Evolutionary conservation across 306 rosid genomes (phyloP).

Genomic region (Lagenaria siceraria): DNA sequence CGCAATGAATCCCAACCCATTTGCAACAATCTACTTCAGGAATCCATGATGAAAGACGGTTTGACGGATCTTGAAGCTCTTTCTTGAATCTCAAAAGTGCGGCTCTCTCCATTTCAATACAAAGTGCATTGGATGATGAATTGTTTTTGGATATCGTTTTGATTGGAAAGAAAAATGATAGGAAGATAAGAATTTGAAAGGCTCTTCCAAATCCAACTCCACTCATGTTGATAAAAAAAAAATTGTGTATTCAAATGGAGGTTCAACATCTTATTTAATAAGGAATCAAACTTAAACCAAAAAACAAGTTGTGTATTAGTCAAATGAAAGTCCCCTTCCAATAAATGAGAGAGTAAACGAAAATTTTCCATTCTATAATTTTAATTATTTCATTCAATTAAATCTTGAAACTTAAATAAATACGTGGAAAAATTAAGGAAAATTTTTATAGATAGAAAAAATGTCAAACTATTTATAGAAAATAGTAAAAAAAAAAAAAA

Average conservation of each 20-base stretch:
- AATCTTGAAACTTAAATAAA: too few species aligned
- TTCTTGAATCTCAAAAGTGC: neutral
- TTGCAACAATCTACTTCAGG: neutral
- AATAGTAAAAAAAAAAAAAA: too few species aligned
- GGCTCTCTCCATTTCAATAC: neutral
- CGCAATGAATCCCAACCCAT: constrained; percentile 7
- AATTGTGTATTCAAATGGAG: neutral
- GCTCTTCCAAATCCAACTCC: neutral
- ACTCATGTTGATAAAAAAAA: neutral
- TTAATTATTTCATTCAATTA: too few species aligned
- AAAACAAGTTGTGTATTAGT: too few species aligned
- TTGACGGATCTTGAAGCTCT: neutral
- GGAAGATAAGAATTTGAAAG: neutral
- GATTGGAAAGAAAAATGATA: neutral
- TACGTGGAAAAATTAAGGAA: too few species aligned
- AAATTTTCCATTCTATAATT: too few species aligned
- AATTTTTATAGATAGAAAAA: too few species aligned
- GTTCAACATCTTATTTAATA: too few species aligned
- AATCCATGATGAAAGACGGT: constrained; percentile 1
- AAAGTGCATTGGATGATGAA: neutral
- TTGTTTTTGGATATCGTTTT: neutral
- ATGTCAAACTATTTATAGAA: too few species aligned
- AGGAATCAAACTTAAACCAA: too few species aligned
- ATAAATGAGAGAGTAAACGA: too few species aligned
- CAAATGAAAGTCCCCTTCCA: too few species aligned